These are phyloP conservation scores for Akebia trifoliata DNA, from an alignment of 164 flowering plant genomes.

Conservation along the genomic window DNA sequence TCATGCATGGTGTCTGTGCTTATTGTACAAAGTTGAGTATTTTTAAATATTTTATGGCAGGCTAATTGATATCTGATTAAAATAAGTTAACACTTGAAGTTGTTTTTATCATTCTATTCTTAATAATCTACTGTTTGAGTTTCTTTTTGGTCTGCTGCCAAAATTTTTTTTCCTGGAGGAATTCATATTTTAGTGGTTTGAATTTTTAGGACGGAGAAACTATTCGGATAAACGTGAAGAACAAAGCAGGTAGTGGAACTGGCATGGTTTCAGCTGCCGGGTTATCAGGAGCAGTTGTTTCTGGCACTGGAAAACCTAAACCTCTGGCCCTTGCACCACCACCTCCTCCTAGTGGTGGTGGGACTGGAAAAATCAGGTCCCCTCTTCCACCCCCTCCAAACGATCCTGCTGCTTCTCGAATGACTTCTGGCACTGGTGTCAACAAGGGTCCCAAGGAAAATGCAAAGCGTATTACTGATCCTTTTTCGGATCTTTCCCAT, in stretches of 20 bases:
- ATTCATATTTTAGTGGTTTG: slow-evolving; percentile 16
- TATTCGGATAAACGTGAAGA: slow-evolving; percentile 86
- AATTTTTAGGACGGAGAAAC: slow-evolving; percentile 93
- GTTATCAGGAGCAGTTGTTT: slow-evolving; percentile 46
- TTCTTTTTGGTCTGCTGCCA: too few species aligned
- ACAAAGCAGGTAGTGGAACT: slow-evolving; percentile 67
- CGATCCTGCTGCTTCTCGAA: slow-evolving; percentile 73
- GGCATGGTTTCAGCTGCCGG: slow-evolving; percentile 96
- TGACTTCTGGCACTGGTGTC: slow-evolving; percentile 34
- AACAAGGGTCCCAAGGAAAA: slow-evolving; percentile 43
- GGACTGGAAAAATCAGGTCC: slow-evolving; percentile 60
- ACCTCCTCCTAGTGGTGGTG: too few species aligned
- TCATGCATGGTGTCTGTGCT: too few species aligned
- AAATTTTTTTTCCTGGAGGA: not conserved
- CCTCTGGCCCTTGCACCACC: slow-evolving; percentile 72
- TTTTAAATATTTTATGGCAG: too few species aligned
- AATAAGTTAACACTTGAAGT: too few species aligned
- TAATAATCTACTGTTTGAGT: not conserved
- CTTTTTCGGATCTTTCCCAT: slow-evolving; percentile 75
- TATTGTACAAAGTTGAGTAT: too few species aligned
- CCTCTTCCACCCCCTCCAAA: slow-evolving; percentile 96
- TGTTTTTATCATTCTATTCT: not conserved
- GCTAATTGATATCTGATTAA: too few species aligned
- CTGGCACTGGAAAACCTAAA: slow-evolving; percentile 51
- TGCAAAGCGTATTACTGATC: slow-evolving; percentile 41